Evolutionary conservation across 2,329 filamentous ascomycete genomes (phyloP), one percentile per base, ranked within the genome.

Genomic region (Dichotomopilus funicola): DNA sequence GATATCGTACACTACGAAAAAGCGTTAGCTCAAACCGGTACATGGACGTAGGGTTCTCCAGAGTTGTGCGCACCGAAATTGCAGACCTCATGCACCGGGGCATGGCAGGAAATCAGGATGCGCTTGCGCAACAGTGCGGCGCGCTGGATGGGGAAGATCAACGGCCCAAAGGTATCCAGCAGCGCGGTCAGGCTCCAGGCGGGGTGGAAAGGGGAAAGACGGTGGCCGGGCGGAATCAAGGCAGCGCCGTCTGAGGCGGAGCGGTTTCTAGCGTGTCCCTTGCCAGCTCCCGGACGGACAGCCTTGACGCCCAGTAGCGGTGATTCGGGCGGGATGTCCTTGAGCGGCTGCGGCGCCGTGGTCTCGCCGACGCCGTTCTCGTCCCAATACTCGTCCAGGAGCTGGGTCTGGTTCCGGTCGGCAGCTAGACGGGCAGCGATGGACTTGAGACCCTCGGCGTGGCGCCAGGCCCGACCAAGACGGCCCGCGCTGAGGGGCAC

Each of bases 141-240:
- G 64, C 94, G 84, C 64, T 96, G 88, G 59, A 99, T 81, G 9
- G 94, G 89, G 67, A 96, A 99, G 50, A 97, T 83, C 54, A 99
- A 77, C 1, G 94, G 94, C 0, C 94, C 94, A 67, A 97, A 95
- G 7, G 81, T 82, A 62, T 94, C 85, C 46, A 97, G 73, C 60
- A 96, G 82, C 37, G 80, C 78, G 9, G 85, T 81, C 61, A 97
- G 78, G 53, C 89, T 94, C 72, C 90, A 85, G 3, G 91, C 92
- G 10, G 94, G 94, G 67, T 99, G 94, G 65, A 87, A 87, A 27
- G 82, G 78, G 1, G 88, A 87, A 53, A 96, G 75, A 51, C 79
- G 80, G 70, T 91, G 81, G 34, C 83, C 82, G 2, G 79, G 74
- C 0, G 80, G 76, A 36, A 82, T 73, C 51, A 85, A 71, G 6